These are phyloP conservation scores for Magnusiomyces sp. DNA, from an alignment of 1,139 yeast species.

Conservation along the genomic window DNA sequence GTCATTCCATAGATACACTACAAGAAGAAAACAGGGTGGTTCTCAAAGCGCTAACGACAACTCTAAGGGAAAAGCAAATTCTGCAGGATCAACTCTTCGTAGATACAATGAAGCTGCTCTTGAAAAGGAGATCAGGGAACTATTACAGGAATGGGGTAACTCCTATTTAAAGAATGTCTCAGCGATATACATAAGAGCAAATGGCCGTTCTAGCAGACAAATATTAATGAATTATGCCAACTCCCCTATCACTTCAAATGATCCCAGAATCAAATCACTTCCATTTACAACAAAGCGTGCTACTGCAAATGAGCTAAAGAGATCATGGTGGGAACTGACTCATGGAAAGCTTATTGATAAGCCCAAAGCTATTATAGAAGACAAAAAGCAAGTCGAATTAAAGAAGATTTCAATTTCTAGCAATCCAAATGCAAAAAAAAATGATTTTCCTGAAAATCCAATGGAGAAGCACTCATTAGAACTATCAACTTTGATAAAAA, in stretches of 20 bases:
- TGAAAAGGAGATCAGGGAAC: constrained; percentile 61
- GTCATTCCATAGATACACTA: constrained; percentile 90
- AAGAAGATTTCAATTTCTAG: background rate
- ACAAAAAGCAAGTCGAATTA: constrained; percentile 24
- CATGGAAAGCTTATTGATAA: constrained; percentile 48
- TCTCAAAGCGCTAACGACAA: constrained; percentile 89
- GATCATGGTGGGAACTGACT: constrained; percentile 76
- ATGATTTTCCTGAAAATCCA: constrained; percentile 14
- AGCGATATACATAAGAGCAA: constrained; percentile 75
- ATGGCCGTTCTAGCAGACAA: constrained; percentile 60
- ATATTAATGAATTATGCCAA: constrained; percentile 61
- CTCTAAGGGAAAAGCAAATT: constrained; percentile 89
- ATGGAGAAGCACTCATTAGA: constrained; percentile 49
- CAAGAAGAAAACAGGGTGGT: constrained; percentile 97
- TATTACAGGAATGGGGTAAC: constrained; percentile 54
- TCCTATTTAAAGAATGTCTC: constrained; percentile 49
- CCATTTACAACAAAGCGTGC: constrained; percentile 92
- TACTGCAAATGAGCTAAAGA: constrained; percentile 68
- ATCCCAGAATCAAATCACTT: constrained; percentile 38
- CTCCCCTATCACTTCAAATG: constrained; percentile 35
- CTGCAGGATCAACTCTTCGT: constrained; percentile 89
- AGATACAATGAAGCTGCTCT: constrained; percentile 84
- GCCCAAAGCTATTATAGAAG: constrained; percentile 40
- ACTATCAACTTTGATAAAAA: constrained; percentile 50
- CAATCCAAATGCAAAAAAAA: constrained; percentile 24